Base-by-base conservation (phyloP, 2,329 filamentous ascomycete species). In the Penicillium palitans region DNA sequence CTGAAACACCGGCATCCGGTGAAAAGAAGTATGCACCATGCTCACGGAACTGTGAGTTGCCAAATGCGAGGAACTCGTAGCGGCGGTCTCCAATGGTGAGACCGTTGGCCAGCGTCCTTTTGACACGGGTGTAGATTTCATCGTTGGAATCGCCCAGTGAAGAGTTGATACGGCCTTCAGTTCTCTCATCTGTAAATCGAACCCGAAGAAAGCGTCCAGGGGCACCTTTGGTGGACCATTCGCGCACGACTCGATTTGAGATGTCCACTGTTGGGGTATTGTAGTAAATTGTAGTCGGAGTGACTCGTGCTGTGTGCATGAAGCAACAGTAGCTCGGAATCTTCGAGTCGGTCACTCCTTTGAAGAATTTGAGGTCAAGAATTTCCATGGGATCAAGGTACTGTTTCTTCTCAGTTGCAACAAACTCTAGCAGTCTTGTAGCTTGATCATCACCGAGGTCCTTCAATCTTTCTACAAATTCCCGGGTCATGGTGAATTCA, bases 1-100 rank as follows among this genome's bases (percentile, higher is more conserved):
- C 91, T 1, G 85, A 88, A 8, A 90, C 70, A 55, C 85, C 79
- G 0, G 84, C 78, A 0, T 85, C 86, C 0, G 90, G 84, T 5
- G 90, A 89, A 72, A 98, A 98, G 75, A 99, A 97, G 70, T 95
- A 98, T 0, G 91, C 93, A 0, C 93, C 90, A 65, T 93, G 87
- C 70, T 98, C 93, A 52, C 93, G 86, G 59, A 99, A 90, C 68
- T 99, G 95, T 0, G 95, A 97, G 73, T 95, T 98, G 0, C 95
- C 93, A 76, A 93, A 97, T 0, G 93, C 95, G 27, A 99, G 84
- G 63, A 98, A 98, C 65, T 93, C 84, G 73, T 92, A 99, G 58
- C 86, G 85, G 8, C 91, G 87, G 62, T 88, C 90, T 5, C 91
- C 95, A 50, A 99, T 87, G 0, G 81, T 81, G 63, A 99, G 93